phyloP scores from a whole-genome alignment of 2,329 filamentous ascomycete species.

The Ceratocystis albifundus region DNA sequence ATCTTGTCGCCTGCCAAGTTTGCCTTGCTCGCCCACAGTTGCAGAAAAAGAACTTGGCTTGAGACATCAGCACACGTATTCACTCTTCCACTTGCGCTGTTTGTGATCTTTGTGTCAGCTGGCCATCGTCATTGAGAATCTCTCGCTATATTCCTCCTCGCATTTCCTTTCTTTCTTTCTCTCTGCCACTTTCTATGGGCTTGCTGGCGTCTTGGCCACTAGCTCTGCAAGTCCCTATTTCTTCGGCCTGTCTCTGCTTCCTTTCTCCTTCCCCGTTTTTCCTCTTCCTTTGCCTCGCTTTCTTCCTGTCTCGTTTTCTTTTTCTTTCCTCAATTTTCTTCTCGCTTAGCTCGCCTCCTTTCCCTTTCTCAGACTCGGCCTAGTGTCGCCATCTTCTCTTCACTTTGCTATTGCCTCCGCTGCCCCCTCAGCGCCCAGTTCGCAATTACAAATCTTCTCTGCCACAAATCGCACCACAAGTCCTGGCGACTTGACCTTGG shows the following conservation, averaged over 20 bases:
- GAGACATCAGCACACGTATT: constrained; percentile 1
- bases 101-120: constrained; percentile 8
- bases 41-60: background rate
- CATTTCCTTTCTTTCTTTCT: background rate
- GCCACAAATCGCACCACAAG: background rate
- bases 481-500: background rate
- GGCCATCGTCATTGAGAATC: background rate
- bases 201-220: background rate
- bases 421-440: background rate
- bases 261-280: background rate
- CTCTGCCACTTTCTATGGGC: background rate
- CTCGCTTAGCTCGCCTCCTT: constrained; percentile 17
- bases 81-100: background rate
- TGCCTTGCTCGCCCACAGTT: constrained; percentile 3
- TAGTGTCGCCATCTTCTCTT: background rate
- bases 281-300: background rate
- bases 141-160: background rate
- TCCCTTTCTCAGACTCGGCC: background rate
- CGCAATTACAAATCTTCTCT: background rate
- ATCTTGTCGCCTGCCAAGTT: constrained; percentile 8
- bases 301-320: constrained; percentile 6
- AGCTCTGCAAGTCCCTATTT: background rate
- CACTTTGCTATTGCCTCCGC: background rate
- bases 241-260: constrained; percentile 3
- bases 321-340: constrained; percentile 6